phyloP scores from a whole-genome alignment of 2,329 filamentous ascomycete species.

The Septoria linicola region DNA sequence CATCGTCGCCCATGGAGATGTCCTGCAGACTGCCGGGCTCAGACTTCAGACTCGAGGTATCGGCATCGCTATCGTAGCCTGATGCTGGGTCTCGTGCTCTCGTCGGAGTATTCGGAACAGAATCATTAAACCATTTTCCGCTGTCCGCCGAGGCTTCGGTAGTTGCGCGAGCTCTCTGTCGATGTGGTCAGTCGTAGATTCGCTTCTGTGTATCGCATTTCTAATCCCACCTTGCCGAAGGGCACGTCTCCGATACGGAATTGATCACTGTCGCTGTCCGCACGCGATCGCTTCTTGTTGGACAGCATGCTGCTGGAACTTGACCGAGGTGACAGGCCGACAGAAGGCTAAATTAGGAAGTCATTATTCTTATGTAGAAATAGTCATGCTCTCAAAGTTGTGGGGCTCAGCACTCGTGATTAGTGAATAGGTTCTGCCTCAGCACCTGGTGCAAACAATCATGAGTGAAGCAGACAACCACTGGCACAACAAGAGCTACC shows the following conservation, averaged over 20 bases:
- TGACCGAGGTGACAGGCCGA: conserved; percentile 11
- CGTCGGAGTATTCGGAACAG: conserved; percentile 33
- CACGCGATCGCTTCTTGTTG: conserved; percentile 23
- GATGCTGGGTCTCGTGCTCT: conserved; percentile 22
- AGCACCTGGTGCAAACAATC: neutral
- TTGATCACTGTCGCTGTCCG: conserved; percentile 18
- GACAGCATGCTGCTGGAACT: conserved; percentile 11
- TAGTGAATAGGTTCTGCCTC: neutral
- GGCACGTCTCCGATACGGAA: conserved; percentile 10
- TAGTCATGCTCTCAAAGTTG: neutral
- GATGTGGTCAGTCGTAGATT: conserved; percentile 10
- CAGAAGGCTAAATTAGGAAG: conserved; percentile 8
- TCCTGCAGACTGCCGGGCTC: conserved; percentile 37
- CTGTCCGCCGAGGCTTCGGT: conserved; percentile 20
- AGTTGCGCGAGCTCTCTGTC: conserved; percentile 25
- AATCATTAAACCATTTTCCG: conserved; percentile 29
- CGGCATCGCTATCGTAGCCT: conserved; percentile 36
- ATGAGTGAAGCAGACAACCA: no score
- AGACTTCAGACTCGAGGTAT: conserved; percentile 35
- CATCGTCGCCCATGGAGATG: conserved; percentile 30
- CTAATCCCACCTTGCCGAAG: conserved; percentile 23
- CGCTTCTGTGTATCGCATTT: neutral
- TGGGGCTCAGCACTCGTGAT: neutral
- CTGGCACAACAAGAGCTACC: no score
- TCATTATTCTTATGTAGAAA: neutral